A percentile compares a stretch with the other conserved stretches of the same genome.
phyloP scores from a whole-genome alignment of 1,284 basidiomycete genomes.

The Microbotryomycetes sp. region DNA sequence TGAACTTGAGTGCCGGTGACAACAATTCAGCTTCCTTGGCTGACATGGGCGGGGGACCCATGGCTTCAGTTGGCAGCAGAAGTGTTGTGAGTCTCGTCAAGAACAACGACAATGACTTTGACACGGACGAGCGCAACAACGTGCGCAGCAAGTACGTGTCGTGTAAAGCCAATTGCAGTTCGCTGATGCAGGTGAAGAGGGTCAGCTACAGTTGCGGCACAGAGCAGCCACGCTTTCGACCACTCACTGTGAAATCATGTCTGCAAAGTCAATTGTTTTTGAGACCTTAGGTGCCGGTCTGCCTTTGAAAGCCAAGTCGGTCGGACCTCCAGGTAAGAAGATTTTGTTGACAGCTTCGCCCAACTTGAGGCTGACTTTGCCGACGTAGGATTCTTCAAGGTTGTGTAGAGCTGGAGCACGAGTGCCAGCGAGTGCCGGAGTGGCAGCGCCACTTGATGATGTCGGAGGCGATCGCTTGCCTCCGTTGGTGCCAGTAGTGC shows the following conservation, averaged over 20 bases:
- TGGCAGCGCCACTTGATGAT: not conserved
- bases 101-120: conserved; percentile 37
- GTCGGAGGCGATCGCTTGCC: not conserved
- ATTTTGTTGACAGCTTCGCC: conserved; percentile 37
- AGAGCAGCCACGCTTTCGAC: not conserved
- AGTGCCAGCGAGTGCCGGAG: not conserved
- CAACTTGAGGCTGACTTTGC: conserved; percentile 32
- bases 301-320: conserved; percentile 11
- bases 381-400: conserved; percentile 36
- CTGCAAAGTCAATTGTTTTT: conserved; percentile 28
- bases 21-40: conserved; percentile 31
- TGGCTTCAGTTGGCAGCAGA: conserved; percentile 21
- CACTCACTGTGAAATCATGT: conserved; percentile 30
- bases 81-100: conserved; percentile 36
- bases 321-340: conserved; percentile 22
- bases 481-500: not conserved
- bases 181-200: conserved; percentile 13
- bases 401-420: conserved; percentile 13
- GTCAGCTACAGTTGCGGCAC: not conserved
- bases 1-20: conserved; percentile 30
- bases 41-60: conserved; percentile 14
- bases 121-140: conserved; percentile 36
- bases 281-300: conserved; percentile 28
- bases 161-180: conserved; percentile 31
- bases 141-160: conserved; percentile 38